phyloP scores from a whole-genome alignment of 768 basidiomycete species.

The Amanita exitialis region DNA sequence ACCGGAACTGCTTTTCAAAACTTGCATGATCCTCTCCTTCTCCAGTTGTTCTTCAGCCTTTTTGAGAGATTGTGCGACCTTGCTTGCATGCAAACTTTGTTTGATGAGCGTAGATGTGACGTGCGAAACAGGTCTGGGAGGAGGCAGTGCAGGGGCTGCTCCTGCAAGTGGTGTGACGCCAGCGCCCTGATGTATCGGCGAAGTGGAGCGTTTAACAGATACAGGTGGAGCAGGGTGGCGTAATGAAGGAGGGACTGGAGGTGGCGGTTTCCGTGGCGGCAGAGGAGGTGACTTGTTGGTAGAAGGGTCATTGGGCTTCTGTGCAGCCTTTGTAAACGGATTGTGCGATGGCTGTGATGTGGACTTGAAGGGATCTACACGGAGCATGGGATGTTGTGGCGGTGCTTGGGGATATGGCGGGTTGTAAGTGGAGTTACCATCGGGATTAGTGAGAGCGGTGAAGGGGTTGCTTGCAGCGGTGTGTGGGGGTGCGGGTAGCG shows the following conservation, averaged over 20 bases:
- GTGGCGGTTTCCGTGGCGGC: slow-evolving; percentile 39
- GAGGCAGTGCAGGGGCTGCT: slow-evolving; percentile 12
- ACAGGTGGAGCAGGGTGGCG: slow-evolving; percentile 21
- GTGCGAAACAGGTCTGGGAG: slow-evolving; percentile 34
- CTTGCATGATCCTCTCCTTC: slow-evolving; percentile 58
- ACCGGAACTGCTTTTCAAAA: slow-evolving; percentile 49
- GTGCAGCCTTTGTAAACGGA: slow-evolving; percentile 24
- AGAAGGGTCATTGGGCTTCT: slow-evolving; percentile 5
- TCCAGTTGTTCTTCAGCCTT: slow-evolving; percentile 59
- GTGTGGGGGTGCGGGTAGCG: slow-evolving; percentile 10
- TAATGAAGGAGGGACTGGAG: slow-evolving; percentile 25
- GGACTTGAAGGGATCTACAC: slow-evolving; percentile 1
- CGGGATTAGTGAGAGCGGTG: slow-evolving; percentile 18
- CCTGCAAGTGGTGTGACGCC: slow-evolving; percentile 1
- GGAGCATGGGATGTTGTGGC: slow-evolving; percentile 11
- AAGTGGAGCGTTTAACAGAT: slow-evolving; percentile 8
- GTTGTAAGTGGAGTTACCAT: slow-evolving; percentile 2
- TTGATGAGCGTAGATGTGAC: slow-evolving; percentile 58
- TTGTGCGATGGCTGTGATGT: slow-evolving; percentile 21
- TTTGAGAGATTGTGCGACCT: slow-evolving; percentile 61
- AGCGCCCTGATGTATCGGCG: slow-evolving; percentile 12
- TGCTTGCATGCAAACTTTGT: slow-evolving; percentile 66
- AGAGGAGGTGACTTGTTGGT: slow-evolving; percentile 30
- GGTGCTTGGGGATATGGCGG: slow-evolving; percentile 8
- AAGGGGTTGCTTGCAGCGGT: slow-evolving; percentile 16